Evolutionary conservation across 441 rosid genomes (phyloP), one percentile per base, ranked within the genome.

Genomic region (Manihot esculenta): DNA sequence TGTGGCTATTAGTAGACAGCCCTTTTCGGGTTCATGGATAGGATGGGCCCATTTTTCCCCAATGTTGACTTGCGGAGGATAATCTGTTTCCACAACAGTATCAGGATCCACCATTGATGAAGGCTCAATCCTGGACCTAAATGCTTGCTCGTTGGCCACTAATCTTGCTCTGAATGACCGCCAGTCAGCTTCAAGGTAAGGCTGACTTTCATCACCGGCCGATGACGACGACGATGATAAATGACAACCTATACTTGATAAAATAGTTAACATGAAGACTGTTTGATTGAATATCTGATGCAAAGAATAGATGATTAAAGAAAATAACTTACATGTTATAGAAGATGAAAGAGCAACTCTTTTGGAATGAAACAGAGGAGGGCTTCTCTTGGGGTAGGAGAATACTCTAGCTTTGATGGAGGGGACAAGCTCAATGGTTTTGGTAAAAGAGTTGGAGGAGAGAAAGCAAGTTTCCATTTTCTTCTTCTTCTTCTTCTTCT

Each of bases 401-500:
- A 87, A 70, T 59, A 71, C 26, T 78, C 79, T 78, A 30, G 90
- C 71, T 79, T 82, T 87, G 66, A 78, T 76, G 8, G 81, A 79
- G 4, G 91, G 83, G 45, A 65, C 77, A 64, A 78, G 50, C 53
- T 87, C 90, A 41, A 72, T 56, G 62, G 78, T 38, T 44, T 83
- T 84, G 72, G 84, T 60, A 80, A 87, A 79, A 55, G 98, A 82
- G 73, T 84, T 86, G 49, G 92, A 83, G 49, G 89, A 78, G 66
- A 94, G 84, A 64, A 87, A 84, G 80, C 95, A 85, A 84, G 95
- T 89, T 68, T 90, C 95, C 99, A 94, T 92, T 70, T 17, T 35
- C 41, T 35, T 5, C 5, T 6, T 6, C 5, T 35, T 35, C 7
- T 35, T 35, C 5, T 35, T 6, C 5, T 30, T 30, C 4, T 30